Evolutionary conservation across 129 eudicot genomes (phyloP), one percentile per base, ranked within the genome.

Genomic region (Cynara cardunculus): DNA sequence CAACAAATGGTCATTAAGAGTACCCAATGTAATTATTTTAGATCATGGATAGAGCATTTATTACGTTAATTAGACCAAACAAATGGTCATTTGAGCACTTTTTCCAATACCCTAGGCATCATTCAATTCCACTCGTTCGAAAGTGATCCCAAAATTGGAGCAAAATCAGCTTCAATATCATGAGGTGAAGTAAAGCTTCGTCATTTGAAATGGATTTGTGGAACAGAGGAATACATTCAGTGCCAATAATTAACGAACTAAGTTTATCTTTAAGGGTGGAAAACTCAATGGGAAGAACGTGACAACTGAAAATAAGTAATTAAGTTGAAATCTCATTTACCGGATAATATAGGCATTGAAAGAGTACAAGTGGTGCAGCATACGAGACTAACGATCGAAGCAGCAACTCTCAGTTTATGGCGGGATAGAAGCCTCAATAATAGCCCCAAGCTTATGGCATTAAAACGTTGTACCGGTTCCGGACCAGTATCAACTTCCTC

Each of bases 331-430:
- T 25, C 19, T 8, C 5, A 25, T 8, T 73, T 89, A 92, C 99
- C 99, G 19, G 97, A 90, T 75, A 83, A 83, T 19, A 92, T 69
- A 21, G 99, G 97, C 96, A 95, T 88, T 11, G 94, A 89, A 53
- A 95, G 96, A 75, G 97, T 92, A 72, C 94, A 90, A 85, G 85
- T 70, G 30, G 96, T 86, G 71, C 93, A 88, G 56, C 91, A 88
- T 19, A 92, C 16, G 32, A 95, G 97, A 76, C 89, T 81, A 24
- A 76, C 49, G 72, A 85, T 30, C 7, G 92, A 95, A 82, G 84
- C 84, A 46, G 83, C 80, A 22, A 95, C 85, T 78, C 97, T 84
- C 69, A 84, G 66, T 82, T 92, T 95, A 67, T 95, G 94, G 61
- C 89, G 87, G 7, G 89, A 74, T 69, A 92, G 49, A 11, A 92